A percentile compares a stretch with the other conserved stretches of the same genome.
Conservation (phyloP, 106 monocot genomes). For the Acorus calamus region DNA sequence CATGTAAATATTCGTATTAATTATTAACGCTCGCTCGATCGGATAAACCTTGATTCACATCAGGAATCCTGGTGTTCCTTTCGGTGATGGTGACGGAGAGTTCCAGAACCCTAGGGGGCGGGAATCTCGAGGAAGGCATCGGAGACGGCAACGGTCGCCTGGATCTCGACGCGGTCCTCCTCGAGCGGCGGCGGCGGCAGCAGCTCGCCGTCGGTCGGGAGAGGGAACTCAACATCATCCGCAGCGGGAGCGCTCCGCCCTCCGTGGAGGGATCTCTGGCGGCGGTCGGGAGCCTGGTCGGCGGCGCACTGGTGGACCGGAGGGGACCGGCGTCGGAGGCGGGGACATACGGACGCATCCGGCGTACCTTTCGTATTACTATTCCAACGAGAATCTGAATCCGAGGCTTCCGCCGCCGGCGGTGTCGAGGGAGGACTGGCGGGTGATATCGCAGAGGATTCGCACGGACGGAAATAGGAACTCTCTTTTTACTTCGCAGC, state of each 20-base stretch:
- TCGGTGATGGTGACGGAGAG: conserved; percentile 14
- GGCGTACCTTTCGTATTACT: conserved; percentile 47
- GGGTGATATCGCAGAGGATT: conserved; percentile 21
- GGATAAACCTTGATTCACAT: no score
- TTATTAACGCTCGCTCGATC: no score
- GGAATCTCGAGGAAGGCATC: conserved; percentile 18
- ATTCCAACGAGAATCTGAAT: conserved; percentile 44
- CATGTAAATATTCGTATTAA: no score
- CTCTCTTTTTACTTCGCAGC: conserved; percentile 37
- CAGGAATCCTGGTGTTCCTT: not conserved
- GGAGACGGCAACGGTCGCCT: conserved; percentile 22
- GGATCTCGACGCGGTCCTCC: conserved; percentile 46
- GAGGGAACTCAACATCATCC: conserved; percentile 35
- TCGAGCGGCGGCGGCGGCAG: conserved; percentile 18
- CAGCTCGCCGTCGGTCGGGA: conserved; percentile 18
- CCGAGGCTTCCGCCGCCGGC: conserved; percentile 47
- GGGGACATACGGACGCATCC: conserved; percentile 45
- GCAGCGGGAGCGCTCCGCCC: conserved; percentile 83
- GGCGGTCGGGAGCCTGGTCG: conserved; percentile 42
- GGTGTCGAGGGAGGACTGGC: conserved; percentile 54
- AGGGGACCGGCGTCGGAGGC: conserved; percentile 13
- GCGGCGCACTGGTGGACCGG: not conserved
- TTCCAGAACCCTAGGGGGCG: conserved; percentile 5
- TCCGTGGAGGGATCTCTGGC: conserved; percentile 62
- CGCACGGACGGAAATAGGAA: conserved; percentile 7